Evolutionary conservation across 805 yeast genomes (phyloP).

Genomic region (Phaffomyces thermotolerans): DNA sequence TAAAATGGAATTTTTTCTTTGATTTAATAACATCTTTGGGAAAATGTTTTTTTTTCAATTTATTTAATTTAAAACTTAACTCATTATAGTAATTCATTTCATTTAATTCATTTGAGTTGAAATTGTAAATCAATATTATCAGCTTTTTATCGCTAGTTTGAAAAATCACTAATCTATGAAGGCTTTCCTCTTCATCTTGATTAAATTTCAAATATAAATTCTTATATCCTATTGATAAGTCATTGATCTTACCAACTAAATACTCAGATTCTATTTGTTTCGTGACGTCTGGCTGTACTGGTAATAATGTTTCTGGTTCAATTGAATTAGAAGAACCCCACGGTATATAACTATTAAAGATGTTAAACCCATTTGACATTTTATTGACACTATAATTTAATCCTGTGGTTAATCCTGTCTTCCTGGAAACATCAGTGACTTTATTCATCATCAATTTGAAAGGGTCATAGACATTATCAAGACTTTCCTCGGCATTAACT

Average conservation of each 20-base stretch:
- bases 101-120: conserved; percentile 13
- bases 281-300: not conserved
- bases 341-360: conserved; percentile 11
- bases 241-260: conserved; percentile 15
- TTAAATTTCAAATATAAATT: conserved; percentile 15
- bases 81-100: conserved; percentile 11
- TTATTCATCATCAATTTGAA: conserved; percentile 20
- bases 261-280: conserved; percentile 1
- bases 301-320: not conserved
- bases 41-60: conserved; percentile 8
- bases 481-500: not conserved
- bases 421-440: conserved; percentile 18
- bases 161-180: conserved; percentile 16
- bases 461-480: conserved; percentile 23
- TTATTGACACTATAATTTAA: conserved; percentile 18
- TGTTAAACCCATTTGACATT: conserved; percentile 4
- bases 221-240: conserved; percentile 13
- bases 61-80: conserved; percentile 3
- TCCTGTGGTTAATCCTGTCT: conserved; percentile 16
- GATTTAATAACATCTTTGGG: conserved; percentile 1
- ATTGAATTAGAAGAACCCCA: conserved; percentile 1
- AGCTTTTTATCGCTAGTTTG: conserved; percentile 4
- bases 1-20: conserved; percentile 11
- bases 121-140: conserved; percentile 13
- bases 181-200: conserved; percentile 8